Evolutionary conservation across 306 rosid genomes (phyloP).

Genomic region (Mucuna pruriens): DNA sequence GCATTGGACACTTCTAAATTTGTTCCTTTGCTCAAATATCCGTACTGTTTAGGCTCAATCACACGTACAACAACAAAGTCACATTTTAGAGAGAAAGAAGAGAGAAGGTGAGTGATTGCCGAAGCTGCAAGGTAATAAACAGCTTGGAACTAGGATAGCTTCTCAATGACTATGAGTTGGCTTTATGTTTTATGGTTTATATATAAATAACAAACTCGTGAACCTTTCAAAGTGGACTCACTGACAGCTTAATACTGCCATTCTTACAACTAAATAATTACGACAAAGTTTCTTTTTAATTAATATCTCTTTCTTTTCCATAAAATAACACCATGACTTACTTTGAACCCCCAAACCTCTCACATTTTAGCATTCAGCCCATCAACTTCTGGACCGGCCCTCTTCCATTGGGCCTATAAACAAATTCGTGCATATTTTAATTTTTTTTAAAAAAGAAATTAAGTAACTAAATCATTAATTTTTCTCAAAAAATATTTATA

Average conservation of each 20-base stretch:
- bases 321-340: neutral
- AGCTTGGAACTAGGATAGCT: constrained; percentile 33
- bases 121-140: constrained; percentile 42
- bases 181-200: constrained; percentile 38
- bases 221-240: constrained; percentile 23
- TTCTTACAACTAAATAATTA: constrained; percentile 25
- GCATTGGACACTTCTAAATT: constrained; percentile 46
- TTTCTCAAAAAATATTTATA: too few species aligned
- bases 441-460: neutral
- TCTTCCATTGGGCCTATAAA: neutral
- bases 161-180: constrained; percentile 35
- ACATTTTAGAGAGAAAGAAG: constrained; percentile 25
- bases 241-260: constrained; percentile 46
- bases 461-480: neutral
- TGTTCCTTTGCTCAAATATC: constrained; percentile 46
- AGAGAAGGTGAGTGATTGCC: constrained; percentile 29
- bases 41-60: constrained; percentile 37
- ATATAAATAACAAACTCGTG: constrained; percentile 9
- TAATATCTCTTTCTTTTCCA: neutral
- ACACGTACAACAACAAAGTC: constrained; percentile 28
- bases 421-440: neutral
- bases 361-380: neutral
- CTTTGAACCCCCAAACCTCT: neutral
- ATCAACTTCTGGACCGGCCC: neutral
- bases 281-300: neutral